Evolutionary conservation across 2,329 filamentous ascomycete species (phyloP).

Genomic region (Pyricularia sp.): DNA sequence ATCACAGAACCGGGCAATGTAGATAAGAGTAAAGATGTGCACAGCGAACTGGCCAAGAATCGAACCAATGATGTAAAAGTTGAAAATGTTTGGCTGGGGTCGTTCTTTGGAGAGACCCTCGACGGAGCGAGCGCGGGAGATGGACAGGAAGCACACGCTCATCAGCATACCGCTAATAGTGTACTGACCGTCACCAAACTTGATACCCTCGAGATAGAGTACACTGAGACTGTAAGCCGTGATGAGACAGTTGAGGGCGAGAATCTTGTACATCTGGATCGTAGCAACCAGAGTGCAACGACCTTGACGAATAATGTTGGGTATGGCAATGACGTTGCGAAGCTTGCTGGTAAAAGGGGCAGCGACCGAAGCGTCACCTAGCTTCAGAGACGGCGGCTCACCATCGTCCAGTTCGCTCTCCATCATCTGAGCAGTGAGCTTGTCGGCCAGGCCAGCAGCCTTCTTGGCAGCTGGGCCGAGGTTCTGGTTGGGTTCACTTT

Average conservation of each 20-base stretch:
- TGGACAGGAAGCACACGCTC: constrained; percentile 98
- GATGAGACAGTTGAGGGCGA: constrained; percentile 94
- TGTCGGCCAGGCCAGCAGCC: constrained; percentile 70
- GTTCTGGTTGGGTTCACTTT: constrained; percentile 34
- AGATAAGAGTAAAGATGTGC: constrained; percentile 87
- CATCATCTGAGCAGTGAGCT: constrained; percentile 77
- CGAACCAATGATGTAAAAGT: constrained; percentile 95
- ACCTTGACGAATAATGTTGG: constrained; percentile 96
- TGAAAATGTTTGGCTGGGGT: constrained; percentile 97
- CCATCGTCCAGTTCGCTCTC: constrained; percentile 76
- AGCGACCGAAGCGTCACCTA: constrained; percentile 92
- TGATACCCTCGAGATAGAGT: constrained; percentile 94
- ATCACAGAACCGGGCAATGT: constrained; percentile 83
- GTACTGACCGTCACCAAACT: constrained; percentile 96
- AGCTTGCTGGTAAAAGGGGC: constrained; percentile 97
- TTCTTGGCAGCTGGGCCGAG: constrained; percentile 34
- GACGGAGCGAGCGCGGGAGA: constrained; percentile 92
- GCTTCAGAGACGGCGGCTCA: constrained; percentile 90
- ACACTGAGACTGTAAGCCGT: constrained; percentile 95
- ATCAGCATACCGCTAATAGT: constrained; percentile 99
- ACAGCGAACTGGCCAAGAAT: constrained; percentile 95
- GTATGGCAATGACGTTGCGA: constrained; percentile 89
- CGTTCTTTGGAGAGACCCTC: constrained; percentile 93
- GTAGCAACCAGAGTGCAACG: constrained; percentile 95
- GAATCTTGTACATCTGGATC: constrained; percentile 99